Evolutionary conservation across 306 rosid species (phyloP), one percentile per base, ranked within the genome.

Genomic region (Arachis hypogaea): DNA sequence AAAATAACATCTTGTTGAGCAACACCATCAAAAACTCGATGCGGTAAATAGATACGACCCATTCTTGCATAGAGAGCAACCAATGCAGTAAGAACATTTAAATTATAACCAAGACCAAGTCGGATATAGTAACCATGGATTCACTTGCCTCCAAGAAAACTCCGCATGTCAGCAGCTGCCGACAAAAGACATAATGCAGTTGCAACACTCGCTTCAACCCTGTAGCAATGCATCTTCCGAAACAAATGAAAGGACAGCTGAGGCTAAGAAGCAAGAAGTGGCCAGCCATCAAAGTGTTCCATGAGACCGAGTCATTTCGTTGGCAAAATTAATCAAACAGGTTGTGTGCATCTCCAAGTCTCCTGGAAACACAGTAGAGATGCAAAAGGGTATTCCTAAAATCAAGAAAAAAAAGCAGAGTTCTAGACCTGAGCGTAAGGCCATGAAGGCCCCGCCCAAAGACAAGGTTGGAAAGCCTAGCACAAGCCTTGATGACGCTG

Each of bases 271-370:
- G 28, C 28, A 69, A 73, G 63, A 86, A 88, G 77, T 81, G 88
- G 62, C 92, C 93, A 50, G 86, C 85, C 89, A 88, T 82, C 79
- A 88, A 73, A 80, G 81, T 84, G 84, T 87, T 91, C 86, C 86
- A 91, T 5, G 92, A 82, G 12, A 91, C 85, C 82, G 79, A 45
- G 71, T 91, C 94, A 60, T 87, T 85, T 74, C 67, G 36, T 12
- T 82, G 72, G 55, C 86, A 77, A 69, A 78, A 74, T 10, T 88
- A 90, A 83, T 86, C 89, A 65, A 91, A 88, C 67, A 86, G 22
- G 69, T 83, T 79, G 44, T 28, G 82, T 7, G 92, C 94, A 78
- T 88, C 90, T 7, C 51, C 85, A 74, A 83, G 75, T 66, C 84
- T 86, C 54, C 63, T 63, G 56, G 85, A 88, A 66, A 74, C 77